Evolutionary conservation across 2,329 filamentous ascomycete species (phyloP), one percentile per base, ranked within the genome.

Genomic region (Xylariaceae sp.): DNA sequence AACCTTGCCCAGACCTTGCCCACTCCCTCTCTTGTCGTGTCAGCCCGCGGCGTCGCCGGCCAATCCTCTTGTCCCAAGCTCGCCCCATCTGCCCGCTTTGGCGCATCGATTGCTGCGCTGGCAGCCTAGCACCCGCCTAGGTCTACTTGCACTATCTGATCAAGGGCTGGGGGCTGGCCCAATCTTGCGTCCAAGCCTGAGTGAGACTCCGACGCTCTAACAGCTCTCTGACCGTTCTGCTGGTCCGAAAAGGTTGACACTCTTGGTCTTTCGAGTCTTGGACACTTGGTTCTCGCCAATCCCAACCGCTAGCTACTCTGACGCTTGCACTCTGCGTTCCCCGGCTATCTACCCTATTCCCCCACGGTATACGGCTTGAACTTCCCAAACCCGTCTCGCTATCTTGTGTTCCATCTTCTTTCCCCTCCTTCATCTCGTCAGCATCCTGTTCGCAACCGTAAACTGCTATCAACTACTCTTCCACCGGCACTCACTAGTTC

Each of bases 81-180:
- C 40, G 36, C 43, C 32, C 50, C 50, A 51, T 37, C 4, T 4
- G 39, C 22, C 50, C 44, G 44, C 42, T 30, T 33, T 24, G 33
- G 44, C 55, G 49, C 55, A 51, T 51, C 47, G 51, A 45, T 44
- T 57, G 58, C 51, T 61, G 58, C 52, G 58, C 54, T 61, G 58
- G 57, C 57, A 37, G 49, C 42, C 39, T 49, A 50, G 45, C 52
- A 48, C 51, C 53, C 36, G 49, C 49, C 43, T 37, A n/a, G n/a
- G 28, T 50, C 44, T 40, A 39, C 40, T 39, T 51, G 38, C n/a
- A n/a, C n/a, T n/a, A n/a, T n/a, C n/a, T n/a, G n/a, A n/a, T n/a
- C 38, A 36, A 29, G 34, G 39, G 32, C 39, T 37, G 19, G 19
- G 22, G 19, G 37, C 30, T 17, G 30, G 13, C 16, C 30, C 30